Base-by-base conservation (phyloP, 176 grass and related monocot species). In the Lolium rigidum region DNA sequence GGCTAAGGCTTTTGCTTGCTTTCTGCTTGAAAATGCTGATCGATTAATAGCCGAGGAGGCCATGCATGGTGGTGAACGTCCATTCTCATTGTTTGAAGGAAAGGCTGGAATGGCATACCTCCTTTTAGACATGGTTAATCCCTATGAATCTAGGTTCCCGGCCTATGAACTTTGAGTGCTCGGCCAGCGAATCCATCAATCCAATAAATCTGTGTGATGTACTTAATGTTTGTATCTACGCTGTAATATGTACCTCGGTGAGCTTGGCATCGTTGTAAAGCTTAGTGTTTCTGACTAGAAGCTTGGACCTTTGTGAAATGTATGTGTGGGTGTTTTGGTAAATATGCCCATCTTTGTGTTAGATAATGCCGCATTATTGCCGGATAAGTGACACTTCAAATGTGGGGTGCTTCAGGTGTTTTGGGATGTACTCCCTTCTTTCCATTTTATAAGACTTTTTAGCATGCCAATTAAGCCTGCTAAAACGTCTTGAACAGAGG, bases 61-160 rank as follows among this genome's bases (percentile, higher is more conserved):
- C 25, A 92, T 98, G 93, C 93, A 95, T 85, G 70, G 93, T n/a
- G 96, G 93, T 35, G 91, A 95, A 78, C 89, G 86, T 28, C 91
- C 93, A 26, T 95, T 92, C 84, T 98, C 96, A 35, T 80, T 95
- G 70, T 98, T 95, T 76, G 96, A 98, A 89, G 96, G 96, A 57
- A 90, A 92, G 70, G 96, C 90, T 71, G 96, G 96, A 67, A 95
- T 92, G 90, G 91, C 93, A 9, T 91, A 92, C 81, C 90, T 98
- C 75, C 89, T 98, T 50, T 50, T 98, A 17, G 90, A 95, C 85
- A 95, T 95, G 93, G 76, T 89, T 41, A 90, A 84, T 9, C 93
- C 92, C 25, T 88, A 84, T 1, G 86, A 94, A 24, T 89, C 96
- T 5, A 87, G 82, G 62, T 98, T 98, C 38, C 93, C 93, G 0